phyloP scores from a whole-genome alignment of 352 stramenopile species.

The Thalassiosira gravida region DNA sequence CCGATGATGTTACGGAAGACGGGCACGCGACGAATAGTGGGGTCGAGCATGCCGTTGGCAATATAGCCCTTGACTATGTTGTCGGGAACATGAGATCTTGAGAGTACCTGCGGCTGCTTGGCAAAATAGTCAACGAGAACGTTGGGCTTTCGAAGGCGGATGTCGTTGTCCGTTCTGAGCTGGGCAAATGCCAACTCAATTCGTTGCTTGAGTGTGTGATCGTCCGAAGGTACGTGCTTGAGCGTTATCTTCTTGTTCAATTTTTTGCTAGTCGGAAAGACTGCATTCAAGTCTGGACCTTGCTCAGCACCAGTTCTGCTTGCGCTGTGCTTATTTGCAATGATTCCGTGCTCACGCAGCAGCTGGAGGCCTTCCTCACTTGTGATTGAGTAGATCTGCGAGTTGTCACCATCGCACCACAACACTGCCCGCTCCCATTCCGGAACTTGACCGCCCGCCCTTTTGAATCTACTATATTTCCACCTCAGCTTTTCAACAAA shows the following conservation, averaged over 20 bases:
- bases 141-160: too few species aligned
- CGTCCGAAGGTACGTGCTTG: background rate
- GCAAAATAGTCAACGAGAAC: too few species aligned
- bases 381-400: background rate
- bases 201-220: background rate
- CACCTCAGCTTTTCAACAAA: background rate
- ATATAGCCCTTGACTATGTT: too few species aligned
- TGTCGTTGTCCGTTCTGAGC: too few species aligned
- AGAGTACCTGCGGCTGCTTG: too few species aligned
- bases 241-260: background rate
- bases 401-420: background rate
- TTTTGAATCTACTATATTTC: background rate
- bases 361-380: background rate
- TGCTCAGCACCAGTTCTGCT: background rate
- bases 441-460: background rate
- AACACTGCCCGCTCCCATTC: background rate
- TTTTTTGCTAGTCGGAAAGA: background rate
- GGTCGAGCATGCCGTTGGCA: too few species aligned
- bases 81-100: too few species aligned
- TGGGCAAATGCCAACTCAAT: background rate
- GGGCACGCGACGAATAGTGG: too few species aligned
- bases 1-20: too few species aligned
- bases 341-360: background rate
- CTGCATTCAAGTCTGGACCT: background rate
- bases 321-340: background rate